Conservation (phyloP, 2,329 filamentous ascomycete species). For the Elsinoe fawcettii region DNA sequence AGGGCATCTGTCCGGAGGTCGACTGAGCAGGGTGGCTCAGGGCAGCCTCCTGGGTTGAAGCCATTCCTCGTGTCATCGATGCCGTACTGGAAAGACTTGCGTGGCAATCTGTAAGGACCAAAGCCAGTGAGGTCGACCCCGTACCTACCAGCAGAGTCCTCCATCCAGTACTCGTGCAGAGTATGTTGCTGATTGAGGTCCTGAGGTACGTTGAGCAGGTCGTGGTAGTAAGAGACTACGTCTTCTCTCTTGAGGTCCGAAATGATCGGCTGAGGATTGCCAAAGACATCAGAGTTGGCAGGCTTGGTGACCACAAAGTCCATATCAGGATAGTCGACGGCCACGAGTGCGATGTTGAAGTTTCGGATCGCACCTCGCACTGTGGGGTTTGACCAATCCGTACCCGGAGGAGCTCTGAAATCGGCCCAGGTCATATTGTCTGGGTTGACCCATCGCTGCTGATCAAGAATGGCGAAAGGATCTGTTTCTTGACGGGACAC, state of each 20-base stretch:
- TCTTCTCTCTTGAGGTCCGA: constrained; percentile 38
- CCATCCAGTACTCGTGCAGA: constrained; percentile 53
- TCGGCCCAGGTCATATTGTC: constrained; percentile 49
- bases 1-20: constrained; percentile 45
- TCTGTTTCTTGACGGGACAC: constrained; percentile 20
- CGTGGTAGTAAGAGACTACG: constrained; percentile 45
- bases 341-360: constrained; percentile 50
- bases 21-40: constrained; percentile 37
- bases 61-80: constrained; percentile 36
- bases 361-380: constrained; percentile 42
- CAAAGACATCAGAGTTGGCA: constrained; percentile 43
- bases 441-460: constrained; percentile 47
- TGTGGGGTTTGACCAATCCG: constrained; percentile 41
- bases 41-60: constrained; percentile 45
- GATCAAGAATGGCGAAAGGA: constrained; percentile 45
- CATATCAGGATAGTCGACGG: constrained; percentile 45
- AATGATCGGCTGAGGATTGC: constrained; percentile 41
- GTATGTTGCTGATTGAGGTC: constrained; percentile 47
- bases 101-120: constrained; percentile 45
- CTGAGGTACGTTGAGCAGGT: constrained; percentile 44
- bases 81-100: constrained; percentile 44
- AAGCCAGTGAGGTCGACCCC: constrained; percentile 48
- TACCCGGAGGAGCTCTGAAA: constrained; percentile 41
- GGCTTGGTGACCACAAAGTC: constrained; percentile 44
- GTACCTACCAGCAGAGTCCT: constrained; percentile 46